These are phyloP conservation scores for Rhizophagus clarus DNA, from an alignment of 192 early-diverging fungal species.

Conservation along the genomic window DNA sequence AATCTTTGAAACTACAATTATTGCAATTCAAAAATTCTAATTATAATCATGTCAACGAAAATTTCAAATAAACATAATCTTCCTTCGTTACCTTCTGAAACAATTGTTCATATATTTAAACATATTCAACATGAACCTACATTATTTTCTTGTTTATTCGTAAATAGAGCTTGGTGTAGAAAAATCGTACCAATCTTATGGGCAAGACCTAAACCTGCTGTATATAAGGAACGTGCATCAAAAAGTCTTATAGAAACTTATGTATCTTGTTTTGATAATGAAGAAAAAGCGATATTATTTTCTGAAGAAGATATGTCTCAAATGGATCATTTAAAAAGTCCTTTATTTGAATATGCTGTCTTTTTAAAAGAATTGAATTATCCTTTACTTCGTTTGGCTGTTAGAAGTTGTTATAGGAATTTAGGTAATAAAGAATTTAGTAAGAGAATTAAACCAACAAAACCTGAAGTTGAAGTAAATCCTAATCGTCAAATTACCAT, in stretches of 20 bases:
- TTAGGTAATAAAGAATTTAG: slow-evolving; percentile 9
- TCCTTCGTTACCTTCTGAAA: slow-evolving; percentile 17
- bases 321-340: not conserved
- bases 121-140: not conserved
- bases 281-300: slow-evolving; percentile 9
- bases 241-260: slow-evolving; percentile 12
- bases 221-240: not conserved
- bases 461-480: not conserved
- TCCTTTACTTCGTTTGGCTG: not conserved
- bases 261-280: slow-evolving; percentile 12
- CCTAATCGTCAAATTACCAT: not conserved
- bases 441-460: slow-evolving; percentile 8
- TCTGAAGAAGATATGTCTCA: not conserved
- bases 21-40: too few species aligned
- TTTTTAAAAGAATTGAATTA: slow-evolving; percentile 16
- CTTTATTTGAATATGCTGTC: slow-evolving; percentile 7
- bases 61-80: not conserved
- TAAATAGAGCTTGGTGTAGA: slow-evolving; percentile 16
- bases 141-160: slow-evolving; percentile 21
- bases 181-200: slow-evolving; percentile 12
- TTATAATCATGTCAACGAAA: not conserved
- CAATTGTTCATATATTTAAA: slow-evolving; percentile 5
- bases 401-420: slow-evolving; percentile 11
- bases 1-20: too few species aligned
- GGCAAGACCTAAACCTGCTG: slow-evolving; percentile 2